Percentiles rank a stretch among this genome's conserved stretches.
phyloP scores from a whole-genome alignment of 2,329 filamentous ascomycete species.

The Pseudopithomyces chartarum region DNA sequence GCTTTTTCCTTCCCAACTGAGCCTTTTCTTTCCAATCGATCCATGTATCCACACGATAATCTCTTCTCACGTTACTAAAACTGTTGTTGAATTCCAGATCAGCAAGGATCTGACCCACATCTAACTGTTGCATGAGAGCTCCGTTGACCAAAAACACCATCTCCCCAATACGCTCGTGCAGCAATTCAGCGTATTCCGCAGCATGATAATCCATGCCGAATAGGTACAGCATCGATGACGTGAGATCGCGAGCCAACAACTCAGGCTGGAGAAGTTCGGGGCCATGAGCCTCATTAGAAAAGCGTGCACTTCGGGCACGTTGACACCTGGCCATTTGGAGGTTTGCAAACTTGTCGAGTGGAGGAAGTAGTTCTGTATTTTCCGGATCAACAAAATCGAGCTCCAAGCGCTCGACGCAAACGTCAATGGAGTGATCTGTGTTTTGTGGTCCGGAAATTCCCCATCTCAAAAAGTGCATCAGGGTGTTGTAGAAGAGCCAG shows the following conservation, averaged over 20 bases:
- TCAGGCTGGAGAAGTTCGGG: slow-evolving; percentile 5
- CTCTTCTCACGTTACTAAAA: not conserved
- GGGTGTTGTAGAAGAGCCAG: slow-evolving; percentile 1
- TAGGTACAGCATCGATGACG: not conserved
- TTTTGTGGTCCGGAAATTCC: not conserved
- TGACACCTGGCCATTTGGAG: not conserved
- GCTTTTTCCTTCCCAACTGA: not conserved
- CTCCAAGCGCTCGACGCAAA: slow-evolving; percentile 4
- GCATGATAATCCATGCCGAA: not conserved
- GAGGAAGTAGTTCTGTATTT: not conserved
- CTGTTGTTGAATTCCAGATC: slow-evolving; percentile 1
- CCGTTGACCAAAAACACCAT: slow-evolving; percentile 5
- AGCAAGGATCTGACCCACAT: slow-evolving; percentile 6
- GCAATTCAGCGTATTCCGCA: not conserved
- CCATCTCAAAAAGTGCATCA: not conserved
- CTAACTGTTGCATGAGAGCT: not conserved
- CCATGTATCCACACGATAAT: not conserved
- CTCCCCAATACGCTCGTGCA: slow-evolving; percentile 5
- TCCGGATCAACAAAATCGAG: slow-evolving; percentile 9
- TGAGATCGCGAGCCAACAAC: not conserved
- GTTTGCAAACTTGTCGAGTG: not conserved
- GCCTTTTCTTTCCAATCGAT: not conserved
- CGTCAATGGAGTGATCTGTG: not conserved
- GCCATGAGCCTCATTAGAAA: not conserved
- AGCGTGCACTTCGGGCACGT: not conserved